Percentiles rank a stretch among this genome's conserved stretches.
phyloP scores from a whole-genome alignment of 495 filamentous ascomycete genomes.

The Penicillium mononematosum region DNA sequence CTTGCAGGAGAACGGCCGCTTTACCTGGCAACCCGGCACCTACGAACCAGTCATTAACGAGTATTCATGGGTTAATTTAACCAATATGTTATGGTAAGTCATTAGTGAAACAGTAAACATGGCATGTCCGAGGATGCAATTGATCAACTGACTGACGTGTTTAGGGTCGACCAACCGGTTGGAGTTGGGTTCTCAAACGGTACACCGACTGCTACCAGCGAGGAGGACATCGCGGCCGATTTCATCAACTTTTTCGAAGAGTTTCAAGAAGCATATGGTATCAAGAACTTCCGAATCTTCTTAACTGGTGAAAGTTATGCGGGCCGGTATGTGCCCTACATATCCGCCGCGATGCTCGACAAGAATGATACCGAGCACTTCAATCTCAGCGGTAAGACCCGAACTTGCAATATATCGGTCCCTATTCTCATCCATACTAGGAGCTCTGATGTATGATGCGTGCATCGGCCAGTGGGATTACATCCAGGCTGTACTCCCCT shows the following conservation, averaged over 20 bases:
- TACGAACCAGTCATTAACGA: slow-evolving; percentile 7
- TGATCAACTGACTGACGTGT: background rate
- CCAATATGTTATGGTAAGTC: slow-evolving; percentile 8
- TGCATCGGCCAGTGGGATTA: slow-evolving; percentile 12
- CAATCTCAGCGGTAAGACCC: slow-evolving; percentile 5
- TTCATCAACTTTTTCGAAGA: slow-evolving; percentile 1
- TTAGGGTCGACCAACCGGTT: slow-evolving; percentile 8
- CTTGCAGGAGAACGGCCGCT: slow-evolving; percentile 4
- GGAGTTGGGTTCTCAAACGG: slow-evolving; percentile 7
- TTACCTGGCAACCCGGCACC: slow-evolving; percentile 2
- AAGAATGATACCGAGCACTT: slow-evolving; percentile 9
- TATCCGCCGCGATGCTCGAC: slow-evolving; percentile 8
- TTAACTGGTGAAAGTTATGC: slow-evolving; percentile 9
- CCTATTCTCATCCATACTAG: background rate
- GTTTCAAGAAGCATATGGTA: slow-evolving; percentile 4
- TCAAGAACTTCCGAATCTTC: slow-evolving; percentile 6
- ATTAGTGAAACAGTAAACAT: background rate
- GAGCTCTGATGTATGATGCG: slow-evolving; percentile 5
- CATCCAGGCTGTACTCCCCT: slow-evolving; percentile 5
- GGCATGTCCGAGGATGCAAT: background rate
- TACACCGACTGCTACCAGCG: background rate
- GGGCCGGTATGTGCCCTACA: slow-evolving; percentile 3
- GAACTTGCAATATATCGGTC: background rate
- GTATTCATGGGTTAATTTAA: slow-evolving; percentile 11
- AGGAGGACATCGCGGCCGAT: slow-evolving; percentile 3